phyloP scores from a whole-genome alignment of 306 rosid species.

The Albizia julibrissin region DNA sequence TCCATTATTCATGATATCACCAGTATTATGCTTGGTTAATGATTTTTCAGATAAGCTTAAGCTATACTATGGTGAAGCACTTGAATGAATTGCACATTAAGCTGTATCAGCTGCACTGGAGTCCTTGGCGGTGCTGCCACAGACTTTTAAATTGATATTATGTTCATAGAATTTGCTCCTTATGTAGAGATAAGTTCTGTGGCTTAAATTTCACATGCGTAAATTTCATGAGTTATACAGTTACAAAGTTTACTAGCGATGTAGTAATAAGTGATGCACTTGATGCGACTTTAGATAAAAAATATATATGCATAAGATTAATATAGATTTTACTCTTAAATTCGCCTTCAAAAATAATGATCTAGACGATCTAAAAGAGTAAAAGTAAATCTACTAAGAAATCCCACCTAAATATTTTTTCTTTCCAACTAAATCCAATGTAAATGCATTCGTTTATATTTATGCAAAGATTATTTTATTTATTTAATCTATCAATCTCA shows the following conservation, averaged over 20 bases:
- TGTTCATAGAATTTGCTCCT: slow-evolving; percentile 25
- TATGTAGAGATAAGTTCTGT: slow-evolving; percentile 28
- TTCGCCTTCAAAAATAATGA: not conserved
- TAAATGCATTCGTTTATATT: not conserved
- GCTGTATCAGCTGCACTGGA: slow-evolving; percentile 31
- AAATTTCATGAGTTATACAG: not conserved
- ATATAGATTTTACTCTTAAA: not conserved
- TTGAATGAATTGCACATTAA: slow-evolving; percentile 24
- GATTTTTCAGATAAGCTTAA: slow-evolving; percentile 36
- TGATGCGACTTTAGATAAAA: not conserved
- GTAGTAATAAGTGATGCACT: not conserved
- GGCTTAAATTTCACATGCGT: not conserved
- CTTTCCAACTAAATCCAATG: not conserved
- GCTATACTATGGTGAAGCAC: slow-evolving; percentile 27
- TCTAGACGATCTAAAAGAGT: not conserved
- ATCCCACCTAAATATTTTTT: too few species aligned
- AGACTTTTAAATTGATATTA: slow-evolving; percentile 24
- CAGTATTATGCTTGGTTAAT: slow-evolving; percentile 41
- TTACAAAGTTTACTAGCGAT: not conserved
- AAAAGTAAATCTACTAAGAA: not conserved
- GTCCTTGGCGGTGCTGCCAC: slow-evolving; percentile 36
- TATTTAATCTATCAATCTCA: not conserved
- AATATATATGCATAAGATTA: not conserved
- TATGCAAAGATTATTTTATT: not conserved
- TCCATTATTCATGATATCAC: slow-evolving; percentile 98